Evolutionary conservation across 768 basidiomycete genomes (phyloP).

Genomic region (Serpula lacrymans): DNA sequence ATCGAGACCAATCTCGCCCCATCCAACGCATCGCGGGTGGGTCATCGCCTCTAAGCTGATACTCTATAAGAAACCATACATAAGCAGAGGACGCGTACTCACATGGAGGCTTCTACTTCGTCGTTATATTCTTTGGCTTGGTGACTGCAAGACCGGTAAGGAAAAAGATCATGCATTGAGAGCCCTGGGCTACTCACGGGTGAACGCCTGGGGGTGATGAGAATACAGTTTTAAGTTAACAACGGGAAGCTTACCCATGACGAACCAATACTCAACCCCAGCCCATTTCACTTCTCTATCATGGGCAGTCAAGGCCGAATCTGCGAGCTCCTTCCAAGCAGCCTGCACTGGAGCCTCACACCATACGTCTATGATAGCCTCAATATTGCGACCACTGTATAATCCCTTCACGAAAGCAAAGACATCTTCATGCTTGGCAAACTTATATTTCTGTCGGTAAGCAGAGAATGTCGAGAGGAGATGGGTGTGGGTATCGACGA

Average conservation of each 20-base stretch:
- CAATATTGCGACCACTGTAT: slow-evolving; percentile 54
- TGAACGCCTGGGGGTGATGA: slow-evolving; percentile 54
- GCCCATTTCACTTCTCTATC: slow-evolving; percentile 55
- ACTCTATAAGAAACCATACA: neutral
- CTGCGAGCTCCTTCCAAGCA: slow-evolving; percentile 68
- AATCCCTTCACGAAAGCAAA: slow-evolving; percentile 66
- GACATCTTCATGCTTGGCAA: slow-evolving; percentile 50
- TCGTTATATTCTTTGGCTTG: slow-evolving; percentile 69
- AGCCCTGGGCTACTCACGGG: slow-evolving; percentile 45
- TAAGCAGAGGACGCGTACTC: slow-evolving; percentile 17
- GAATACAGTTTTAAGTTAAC: neutral
- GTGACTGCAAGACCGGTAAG: slow-evolving; percentile 43
- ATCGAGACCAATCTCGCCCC: slow-evolving; percentile 88
- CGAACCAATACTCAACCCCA: slow-evolving; percentile 77
- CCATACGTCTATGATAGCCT: slow-evolving; percentile 82
- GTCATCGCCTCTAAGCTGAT: slow-evolving; percentile 67
- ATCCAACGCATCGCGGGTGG: slow-evolving; percentile 81
- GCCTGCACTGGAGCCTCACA: slow-evolving; percentile 73
- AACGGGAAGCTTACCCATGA: slow-evolving; percentile 55
- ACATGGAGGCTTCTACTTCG: slow-evolving; percentile 68
- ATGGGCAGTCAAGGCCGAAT: slow-evolving; percentile 55
- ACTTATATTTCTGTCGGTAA: slow-evolving; percentile 61
- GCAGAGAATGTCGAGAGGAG: slow-evolving; percentile 67
- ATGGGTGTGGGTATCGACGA: slow-evolving; percentile 87
- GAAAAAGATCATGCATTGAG: neutral